Percentiles rank a stretch among this genome's conserved stretches.
These are phyloP conservation scores for Senecio squalidus DNA, from an alignment of 140 eudicot genomes.

Conservation along the genomic window DNA sequence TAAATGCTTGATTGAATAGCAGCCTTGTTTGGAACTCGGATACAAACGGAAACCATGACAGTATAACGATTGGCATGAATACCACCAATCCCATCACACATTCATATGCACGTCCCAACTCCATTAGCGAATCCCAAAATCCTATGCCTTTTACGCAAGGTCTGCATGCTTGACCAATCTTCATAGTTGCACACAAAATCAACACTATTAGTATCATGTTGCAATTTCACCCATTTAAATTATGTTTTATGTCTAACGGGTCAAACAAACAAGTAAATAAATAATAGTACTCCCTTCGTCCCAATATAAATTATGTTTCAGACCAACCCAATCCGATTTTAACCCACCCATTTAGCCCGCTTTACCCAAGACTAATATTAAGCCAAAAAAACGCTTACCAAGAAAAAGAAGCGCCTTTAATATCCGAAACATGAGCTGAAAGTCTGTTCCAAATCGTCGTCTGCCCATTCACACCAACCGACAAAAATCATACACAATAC, in stretches of 20 bases:
- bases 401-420: conserved; percentile 91
- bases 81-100: conserved; percentile 75
- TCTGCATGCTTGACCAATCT: conserved; percentile 83
- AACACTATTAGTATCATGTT: background rate
- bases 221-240: no score
- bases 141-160: conserved; percentile 63
- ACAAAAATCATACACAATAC: conserved; percentile 1
- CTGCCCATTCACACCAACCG: conserved; percentile 99
- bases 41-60: conserved; percentile 96
- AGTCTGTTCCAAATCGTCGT: conserved; percentile 89
- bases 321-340: no score
- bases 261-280: no score
- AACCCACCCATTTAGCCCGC: conserved; percentile 4
- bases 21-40: conserved; percentile 85
- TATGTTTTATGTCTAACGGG: no score
- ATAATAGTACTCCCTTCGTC: no score
- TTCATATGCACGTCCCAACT: conserved; percentile 80
- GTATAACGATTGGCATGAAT: conserved; percentile 68
- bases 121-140: conserved; percentile 91
- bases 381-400: conserved; percentile 42
- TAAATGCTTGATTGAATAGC: conserved; percentile 93
- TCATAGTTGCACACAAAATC: conserved; percentile 14
- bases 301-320: no score
- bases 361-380: background rate
- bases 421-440: conserved; percentile 96